phyloP scores from a whole-genome alignment of 805 yeast species.

The Ogataea pini region DNA sequence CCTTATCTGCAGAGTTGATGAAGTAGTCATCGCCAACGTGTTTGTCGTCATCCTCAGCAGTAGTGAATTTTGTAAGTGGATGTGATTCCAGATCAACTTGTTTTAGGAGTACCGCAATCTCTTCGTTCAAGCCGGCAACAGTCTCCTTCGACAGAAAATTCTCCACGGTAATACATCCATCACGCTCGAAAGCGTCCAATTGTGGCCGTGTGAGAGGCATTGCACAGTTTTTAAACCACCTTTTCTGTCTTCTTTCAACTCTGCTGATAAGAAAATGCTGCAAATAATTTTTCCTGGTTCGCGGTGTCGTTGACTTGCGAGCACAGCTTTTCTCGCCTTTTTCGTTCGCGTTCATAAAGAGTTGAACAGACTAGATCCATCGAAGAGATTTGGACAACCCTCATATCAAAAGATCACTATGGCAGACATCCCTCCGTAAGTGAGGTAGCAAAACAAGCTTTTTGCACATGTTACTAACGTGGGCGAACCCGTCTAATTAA shows the following conservation, averaged over 20 bases:
- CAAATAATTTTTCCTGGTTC: background rate
- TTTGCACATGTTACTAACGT: no score
- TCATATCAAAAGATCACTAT: conserved; percentile 16
- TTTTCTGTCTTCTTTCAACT: background rate
- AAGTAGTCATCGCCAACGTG: conserved; percentile 78
- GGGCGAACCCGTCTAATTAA: no score
- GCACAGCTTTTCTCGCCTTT: background rate
- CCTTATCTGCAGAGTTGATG: conserved; percentile 65
- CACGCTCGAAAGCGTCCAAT: conserved; percentile 45
- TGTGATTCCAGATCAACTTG: conserved; percentile 56
- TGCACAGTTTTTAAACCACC: background rate
- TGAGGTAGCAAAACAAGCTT: no score
- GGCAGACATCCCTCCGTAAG: conserved; percentile 42
- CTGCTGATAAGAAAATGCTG: background rate
- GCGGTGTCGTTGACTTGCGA: conserved; percentile 2
- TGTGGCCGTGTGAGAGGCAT: conserved; percentile 50
- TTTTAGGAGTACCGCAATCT: conserved; percentile 46
- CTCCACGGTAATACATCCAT: conserved; percentile 65
- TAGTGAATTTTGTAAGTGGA: conserved; percentile 71
- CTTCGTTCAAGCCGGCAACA: conserved; percentile 41
- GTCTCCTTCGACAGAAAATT: conserved; percentile 49
- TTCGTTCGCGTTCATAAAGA: background rate
- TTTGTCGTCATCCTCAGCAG: conserved; percentile 46
- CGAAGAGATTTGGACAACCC: background rate
- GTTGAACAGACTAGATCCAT: background rate